Conservation (phyloP, 108 stramenopile species). For the Mayamaea pseudoterrestris region DNA sequence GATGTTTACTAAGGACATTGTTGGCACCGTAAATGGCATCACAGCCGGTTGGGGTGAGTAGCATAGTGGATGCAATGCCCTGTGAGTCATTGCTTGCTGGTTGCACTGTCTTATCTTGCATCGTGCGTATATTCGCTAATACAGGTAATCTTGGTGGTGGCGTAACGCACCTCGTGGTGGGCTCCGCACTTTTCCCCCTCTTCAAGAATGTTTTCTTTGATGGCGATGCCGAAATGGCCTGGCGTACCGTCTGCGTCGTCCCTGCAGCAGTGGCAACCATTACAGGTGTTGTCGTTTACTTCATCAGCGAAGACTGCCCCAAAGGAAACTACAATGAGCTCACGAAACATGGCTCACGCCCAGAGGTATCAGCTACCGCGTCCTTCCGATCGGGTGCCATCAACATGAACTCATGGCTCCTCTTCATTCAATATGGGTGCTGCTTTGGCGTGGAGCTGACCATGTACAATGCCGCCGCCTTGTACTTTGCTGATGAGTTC, state of each 20-base stretch:
- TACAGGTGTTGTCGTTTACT: slow-evolving; percentile 36
- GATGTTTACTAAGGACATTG: slow-evolving; percentile 82
- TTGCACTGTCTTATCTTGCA: background rate
- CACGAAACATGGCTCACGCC: slow-evolving; percentile 41
- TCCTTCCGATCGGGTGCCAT: slow-evolving; percentile 56
- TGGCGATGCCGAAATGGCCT: slow-evolving; percentile 62
- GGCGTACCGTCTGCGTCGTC: slow-evolving; percentile 72
- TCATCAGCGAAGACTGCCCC: slow-evolving; percentile 69
- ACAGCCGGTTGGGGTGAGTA: slow-evolving; percentile 89
- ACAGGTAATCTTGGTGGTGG: slow-evolving; percentile 87
- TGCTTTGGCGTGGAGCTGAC: slow-evolving; percentile 91
- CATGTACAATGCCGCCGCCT: slow-evolving; percentile 66
- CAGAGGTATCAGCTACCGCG: slow-evolving; percentile 58
- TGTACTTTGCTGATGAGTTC: slow-evolving; percentile 72
- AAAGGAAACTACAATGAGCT: slow-evolving; percentile 80
- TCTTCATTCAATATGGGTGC: slow-evolving; percentile 80
- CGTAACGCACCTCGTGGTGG: slow-evolving; percentile 68
- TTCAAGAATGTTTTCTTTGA: slow-evolving; percentile 38
- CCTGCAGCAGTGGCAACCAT: slow-evolving; percentile 55
- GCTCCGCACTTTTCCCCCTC: slow-evolving; percentile 56
- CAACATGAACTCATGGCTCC: slow-evolving; percentile 82
- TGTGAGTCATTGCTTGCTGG: slow-evolving; percentile 25
- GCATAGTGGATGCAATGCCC: no score
- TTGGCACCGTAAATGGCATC: slow-evolving; percentile 84
- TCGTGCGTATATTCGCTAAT: no score